A percentile compares a stretch with the other conserved stretches of the same genome.
Evolutionary conservation across 805 yeast genomes (phyloP).

Genomic region (Yarrowia sp.): DNA sequence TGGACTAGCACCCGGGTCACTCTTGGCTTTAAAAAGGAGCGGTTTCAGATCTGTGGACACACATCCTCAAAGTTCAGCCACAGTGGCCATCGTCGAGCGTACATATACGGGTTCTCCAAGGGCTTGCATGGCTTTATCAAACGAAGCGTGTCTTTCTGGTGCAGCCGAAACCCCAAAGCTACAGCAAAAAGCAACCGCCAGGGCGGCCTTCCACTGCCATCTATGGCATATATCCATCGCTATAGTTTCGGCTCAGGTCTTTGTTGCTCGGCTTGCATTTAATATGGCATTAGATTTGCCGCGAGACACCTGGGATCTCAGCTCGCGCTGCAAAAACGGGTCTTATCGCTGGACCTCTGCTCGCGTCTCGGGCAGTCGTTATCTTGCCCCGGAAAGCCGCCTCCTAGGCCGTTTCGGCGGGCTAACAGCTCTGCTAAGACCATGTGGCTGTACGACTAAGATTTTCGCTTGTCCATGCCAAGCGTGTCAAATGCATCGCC

Average conservation of each 20-base stretch:
- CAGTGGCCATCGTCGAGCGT: neutral
- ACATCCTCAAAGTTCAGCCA: constrained; percentile 18
- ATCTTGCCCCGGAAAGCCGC: no score
- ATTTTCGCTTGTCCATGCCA: neutral
- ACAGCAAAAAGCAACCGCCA: neutral
- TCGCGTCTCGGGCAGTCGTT: no score
- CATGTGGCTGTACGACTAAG: constrained; percentile 8
- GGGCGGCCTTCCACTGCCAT: neutral
- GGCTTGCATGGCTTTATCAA: neutral
- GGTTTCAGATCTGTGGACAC: constrained; percentile 2
- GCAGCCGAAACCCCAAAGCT: neutral
- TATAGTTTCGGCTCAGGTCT: neutral
- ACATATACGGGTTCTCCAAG: no score
- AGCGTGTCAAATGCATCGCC: neutral
- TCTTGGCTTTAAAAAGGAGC: neutral
- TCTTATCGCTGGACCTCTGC: no score
- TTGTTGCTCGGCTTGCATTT: constrained; percentile 1
- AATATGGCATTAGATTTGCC: neutral
- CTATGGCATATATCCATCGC: neutral
- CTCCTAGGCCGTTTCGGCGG: no score
- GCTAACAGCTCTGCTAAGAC: no score
- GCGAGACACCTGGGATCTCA: neutral
- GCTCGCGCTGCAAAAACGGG: no score
- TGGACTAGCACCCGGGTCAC: neutral
- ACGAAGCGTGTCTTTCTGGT: neutral